A percentile compares a stretch with the other conserved stretches of the same genome.
phyloP scores from a whole-genome alignment of 495 filamentous ascomycete genomes.

The Mycothermus thermophilus region DNA sequence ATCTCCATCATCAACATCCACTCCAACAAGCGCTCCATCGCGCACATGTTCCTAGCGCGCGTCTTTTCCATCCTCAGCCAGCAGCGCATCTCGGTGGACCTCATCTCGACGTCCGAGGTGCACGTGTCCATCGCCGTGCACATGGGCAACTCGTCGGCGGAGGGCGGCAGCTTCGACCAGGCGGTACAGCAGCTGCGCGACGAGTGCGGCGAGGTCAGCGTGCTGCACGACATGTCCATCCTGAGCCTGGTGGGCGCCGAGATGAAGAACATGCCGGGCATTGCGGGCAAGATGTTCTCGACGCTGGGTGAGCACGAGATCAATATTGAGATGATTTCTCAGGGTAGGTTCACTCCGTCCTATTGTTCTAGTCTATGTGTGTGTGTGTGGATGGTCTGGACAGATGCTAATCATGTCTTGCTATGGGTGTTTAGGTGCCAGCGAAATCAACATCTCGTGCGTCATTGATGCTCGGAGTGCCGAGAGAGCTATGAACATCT shows the following conservation, averaged over 20 bases:
- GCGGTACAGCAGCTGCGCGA: constrained; percentile 51
- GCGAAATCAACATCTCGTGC: constrained; percentile 97
- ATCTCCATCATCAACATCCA: constrained; percentile 91
- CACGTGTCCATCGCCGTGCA: constrained; percentile 94
- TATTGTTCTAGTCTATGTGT: too few relatives aligned
- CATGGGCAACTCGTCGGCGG: constrained; percentile 53
- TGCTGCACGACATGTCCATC: constrained; percentile 79
- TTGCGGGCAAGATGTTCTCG: constrained; percentile 79
- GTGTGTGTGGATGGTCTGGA: too few relatives aligned
- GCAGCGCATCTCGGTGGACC: constrained; percentile 69
- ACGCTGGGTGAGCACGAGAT: constrained; percentile 76
- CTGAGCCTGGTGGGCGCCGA: constrained; percentile 81
- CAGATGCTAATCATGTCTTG: too few relatives aligned
- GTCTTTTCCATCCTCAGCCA: constrained; percentile 79
- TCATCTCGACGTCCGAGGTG: constrained; percentile 88
- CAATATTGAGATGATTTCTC: constrained; percentile 96
- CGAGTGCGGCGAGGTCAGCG: constrained; percentile 70
- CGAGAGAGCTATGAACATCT: constrained; percentile 79
- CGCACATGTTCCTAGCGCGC: constrained; percentile 81
- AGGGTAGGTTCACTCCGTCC: constrained; percentile 66
- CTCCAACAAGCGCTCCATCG: constrained; percentile 61
- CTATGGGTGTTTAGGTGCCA: constrained; percentile 50
- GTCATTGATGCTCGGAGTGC: constrained; percentile 87
- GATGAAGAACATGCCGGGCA: constrained; percentile 89
- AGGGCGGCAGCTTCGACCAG: constrained; percentile 47